These are phyloP conservation scores for Candida saitoana DNA, from an alignment of 805 yeast species.

Conservation along the genomic window DNA sequence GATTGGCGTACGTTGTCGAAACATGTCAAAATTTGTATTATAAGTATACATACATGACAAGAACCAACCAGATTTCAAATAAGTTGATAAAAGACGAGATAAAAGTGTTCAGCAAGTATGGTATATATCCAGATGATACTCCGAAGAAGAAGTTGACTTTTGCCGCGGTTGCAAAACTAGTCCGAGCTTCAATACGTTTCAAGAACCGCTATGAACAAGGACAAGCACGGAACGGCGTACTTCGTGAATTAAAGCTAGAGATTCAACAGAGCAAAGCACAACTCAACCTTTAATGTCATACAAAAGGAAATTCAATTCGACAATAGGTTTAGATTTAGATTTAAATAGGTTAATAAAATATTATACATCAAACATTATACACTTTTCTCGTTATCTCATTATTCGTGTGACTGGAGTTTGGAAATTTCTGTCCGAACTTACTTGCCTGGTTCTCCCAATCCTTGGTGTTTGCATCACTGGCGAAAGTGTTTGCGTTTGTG, in stretches of 20 bases:
- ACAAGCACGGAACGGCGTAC: slow-evolving; percentile 20
- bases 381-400: slow-evolving; percentile 22
- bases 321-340: too few species aligned
- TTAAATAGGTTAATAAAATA: too few species aligned
- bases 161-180: slow-evolving; percentile 32
- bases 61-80: slow-evolving; percentile 26
- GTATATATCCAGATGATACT: slow-evolving; percentile 32
- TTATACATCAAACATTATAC: too few species aligned
- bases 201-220: slow-evolving; percentile 26
- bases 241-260: slow-evolving; percentile 26
- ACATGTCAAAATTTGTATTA: slow-evolving; percentile 30
- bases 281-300: background rate
- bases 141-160: slow-evolving; percentile 21
- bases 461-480: slow-evolving; percentile 35
- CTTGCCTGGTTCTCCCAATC: slow-evolving; percentile 34
- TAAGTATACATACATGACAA: slow-evolving; percentile 30
- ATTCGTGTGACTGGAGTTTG: slow-evolving; percentile 42
- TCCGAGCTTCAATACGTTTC: slow-evolving; percentile 33
- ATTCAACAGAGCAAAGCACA: slow-evolving; percentile 23
- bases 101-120: slow-evolving; percentile 24
- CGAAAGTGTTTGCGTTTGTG: slow-evolving; percentile 6
- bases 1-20: slow-evolving; percentile 40
- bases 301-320: background rate
- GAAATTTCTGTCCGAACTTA: slow-evolving; percentile 34
- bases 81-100: slow-evolving; percentile 23